Percentiles rank a stretch among this genome's conserved stretches.
Conservation (phyloP, 805 yeast genomes). For the Candida xiaguanensis region DNA sequence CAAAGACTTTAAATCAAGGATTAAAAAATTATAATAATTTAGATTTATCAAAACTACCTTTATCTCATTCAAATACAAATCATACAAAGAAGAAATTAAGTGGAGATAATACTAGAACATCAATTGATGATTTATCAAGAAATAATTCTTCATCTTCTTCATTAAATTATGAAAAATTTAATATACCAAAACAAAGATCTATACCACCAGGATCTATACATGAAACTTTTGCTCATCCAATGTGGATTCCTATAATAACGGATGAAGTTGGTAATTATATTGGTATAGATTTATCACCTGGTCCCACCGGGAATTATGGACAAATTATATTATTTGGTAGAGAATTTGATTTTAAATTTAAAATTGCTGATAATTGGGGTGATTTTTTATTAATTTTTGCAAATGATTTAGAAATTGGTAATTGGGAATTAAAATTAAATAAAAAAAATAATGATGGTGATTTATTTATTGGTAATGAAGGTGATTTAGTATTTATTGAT, state of each 20-base stretch:
- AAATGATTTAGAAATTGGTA: constrained; percentile 82
- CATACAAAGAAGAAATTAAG: constrained; percentile 12
- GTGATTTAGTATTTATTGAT: constrained; percentile 69
- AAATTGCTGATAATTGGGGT: constrained; percentile 84
- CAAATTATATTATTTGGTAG: constrained; percentile 92
- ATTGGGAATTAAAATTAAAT: constrained; percentile 63
- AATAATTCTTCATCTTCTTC: constrained; percentile 1
- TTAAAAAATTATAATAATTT: constrained; percentile 17
- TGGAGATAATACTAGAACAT: constrained; percentile 8
- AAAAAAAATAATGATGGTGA: constrained; percentile 48
- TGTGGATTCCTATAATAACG: constrained; percentile 89
- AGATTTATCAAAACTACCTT: constrained; percentile 20
- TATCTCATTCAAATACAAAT: constrained; percentile 15
- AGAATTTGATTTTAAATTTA: constrained; percentile 87
- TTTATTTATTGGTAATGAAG: constrained; percentile 64
- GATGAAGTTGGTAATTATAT: constrained; percentile 90
- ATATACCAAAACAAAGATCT: constrained; percentile 50
- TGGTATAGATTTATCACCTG: constrained; percentile 74
- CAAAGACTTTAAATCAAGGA: constrained; percentile 34
- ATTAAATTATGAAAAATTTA: constrained; percentile 4
- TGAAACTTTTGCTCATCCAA: constrained; percentile 77
- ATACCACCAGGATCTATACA: constrained; percentile 76
- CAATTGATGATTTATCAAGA: constrained; percentile 10
- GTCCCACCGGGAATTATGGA: constrained; percentile 72
- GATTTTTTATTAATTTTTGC: constrained; percentile 80